These are phyloP conservation scores for Oryza australiensis DNA, from an alignment of 176 grass and related monocot species.

Conservation along the genomic window DNA sequence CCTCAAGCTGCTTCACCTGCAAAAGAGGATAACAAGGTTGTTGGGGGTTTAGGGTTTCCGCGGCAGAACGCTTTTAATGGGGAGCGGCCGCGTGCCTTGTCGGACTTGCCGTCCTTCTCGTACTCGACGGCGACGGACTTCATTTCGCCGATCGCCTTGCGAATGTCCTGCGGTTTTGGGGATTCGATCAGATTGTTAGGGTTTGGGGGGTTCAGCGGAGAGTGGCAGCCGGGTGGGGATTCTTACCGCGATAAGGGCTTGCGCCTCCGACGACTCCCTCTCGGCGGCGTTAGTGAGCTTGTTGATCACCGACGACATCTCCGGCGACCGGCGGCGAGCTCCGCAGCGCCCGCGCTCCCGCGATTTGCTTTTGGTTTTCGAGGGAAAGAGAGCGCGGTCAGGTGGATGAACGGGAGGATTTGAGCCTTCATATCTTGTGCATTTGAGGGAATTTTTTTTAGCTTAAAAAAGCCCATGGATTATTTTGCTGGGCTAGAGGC, in stretches of 20 bases:
- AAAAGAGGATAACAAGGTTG: not conserved
- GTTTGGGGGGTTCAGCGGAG: slow-evolving; percentile 21
- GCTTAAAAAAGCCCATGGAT: not conserved
- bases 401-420: not conserved
- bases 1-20: slow-evolving; percentile 75
- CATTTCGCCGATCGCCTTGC: slow-evolving; percentile 59
- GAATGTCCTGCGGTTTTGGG: slow-evolving; percentile 73
- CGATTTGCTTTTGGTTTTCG: not conserved
- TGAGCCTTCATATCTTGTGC: not conserved
- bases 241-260: slow-evolving; percentile 58
- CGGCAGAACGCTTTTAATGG: not conserved
- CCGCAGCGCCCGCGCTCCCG: not conserved
- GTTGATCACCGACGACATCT: slow-evolving; percentile 39
- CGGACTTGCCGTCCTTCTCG: slow-evolving; percentile 58
- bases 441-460: too few species aligned
- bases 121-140: slow-evolving; percentile 64
- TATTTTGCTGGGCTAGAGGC: not conserved
- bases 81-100: slow-evolving; percentile 40
- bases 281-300: slow-evolving; percentile 51
- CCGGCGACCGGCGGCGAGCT: not conserved
- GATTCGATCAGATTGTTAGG: slow-evolving; percentile 49
- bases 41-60: not conserved
- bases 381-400: not conserved
- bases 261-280: slow-evolving; percentile 44
- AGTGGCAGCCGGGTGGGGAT: not conserved